Conservation (phyloP, 495 filamentous ascomycete species). For the Neurospora tetrasperma region DNA sequence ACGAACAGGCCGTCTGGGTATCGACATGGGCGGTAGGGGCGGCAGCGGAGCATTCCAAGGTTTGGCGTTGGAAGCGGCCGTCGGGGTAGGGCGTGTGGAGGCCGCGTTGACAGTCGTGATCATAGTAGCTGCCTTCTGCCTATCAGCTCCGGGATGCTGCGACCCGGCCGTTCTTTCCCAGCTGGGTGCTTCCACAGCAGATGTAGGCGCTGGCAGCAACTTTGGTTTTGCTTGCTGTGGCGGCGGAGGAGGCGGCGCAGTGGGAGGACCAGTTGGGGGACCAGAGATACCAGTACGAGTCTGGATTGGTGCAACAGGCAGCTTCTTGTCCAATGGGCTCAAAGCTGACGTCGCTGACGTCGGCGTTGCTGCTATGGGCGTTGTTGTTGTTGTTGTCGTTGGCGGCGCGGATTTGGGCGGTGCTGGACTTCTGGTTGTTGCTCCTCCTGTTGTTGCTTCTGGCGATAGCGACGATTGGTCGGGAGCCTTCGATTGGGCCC, state of each 20-base stretch:
- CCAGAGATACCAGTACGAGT: background rate
- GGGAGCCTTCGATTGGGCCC: background rate
- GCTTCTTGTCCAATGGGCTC: background rate
- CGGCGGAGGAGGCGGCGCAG: background rate
- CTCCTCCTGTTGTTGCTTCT: background rate
- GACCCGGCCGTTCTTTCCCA: background rate
- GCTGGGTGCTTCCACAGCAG: background rate
- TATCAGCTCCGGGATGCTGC: background rate
- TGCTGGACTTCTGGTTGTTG: background rate
- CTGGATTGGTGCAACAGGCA: background rate
- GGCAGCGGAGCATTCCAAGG: conserved; percentile 21
- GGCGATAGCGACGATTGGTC: background rate
- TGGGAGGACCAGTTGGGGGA: background rate
- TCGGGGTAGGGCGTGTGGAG: conserved; percentile 17
- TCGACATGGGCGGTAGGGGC: conserved; percentile 18
- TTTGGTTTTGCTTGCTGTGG: background rate
- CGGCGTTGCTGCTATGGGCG: background rate
- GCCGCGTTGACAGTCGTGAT: conserved; percentile 3
- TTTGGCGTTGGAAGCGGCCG: conserved; percentile 6
- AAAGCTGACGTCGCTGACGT: background rate
- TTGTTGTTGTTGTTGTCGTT: background rate
- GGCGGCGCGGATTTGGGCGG: background rate
- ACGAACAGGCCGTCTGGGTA: conserved; percentile 23
- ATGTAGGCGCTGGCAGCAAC: background rate
- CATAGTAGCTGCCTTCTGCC: background rate